Base-by-base conservation (phyloP, 108 stramenopile species). In the Thalassiosira profunda region DNA sequence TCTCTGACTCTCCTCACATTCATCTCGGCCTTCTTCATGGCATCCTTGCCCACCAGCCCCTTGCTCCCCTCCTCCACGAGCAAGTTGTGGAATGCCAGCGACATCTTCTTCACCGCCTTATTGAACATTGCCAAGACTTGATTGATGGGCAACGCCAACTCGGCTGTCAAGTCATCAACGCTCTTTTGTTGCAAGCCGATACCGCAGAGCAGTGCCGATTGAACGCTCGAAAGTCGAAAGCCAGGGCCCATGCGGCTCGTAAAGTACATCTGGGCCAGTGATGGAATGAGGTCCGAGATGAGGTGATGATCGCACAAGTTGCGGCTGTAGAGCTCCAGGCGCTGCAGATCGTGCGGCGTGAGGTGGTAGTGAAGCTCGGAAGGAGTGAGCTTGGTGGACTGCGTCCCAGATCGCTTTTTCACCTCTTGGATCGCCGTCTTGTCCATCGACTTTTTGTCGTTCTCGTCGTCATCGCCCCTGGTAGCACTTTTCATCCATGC, bases 281-380 rank as follows among this genome's bases (percentile, higher is more conserved):
- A 74, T 17, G 98, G 97, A 14, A 99, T 42, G 12, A 99, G 86
- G 76, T 99, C 99, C 0, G 94, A 90, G 37, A 99, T 83, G 23
- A 99, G 70, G 81, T 99, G 99, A 71, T 98, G 96, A 75, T 99
- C 99, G 59, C 97, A 99, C 26, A 99, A 75, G 57, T 99, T 98
- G 33, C 98, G 86, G 24, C 97, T 91, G 78, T 99, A 99, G 11
- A 96, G 70, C 44, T 98, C 97, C n/a, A 99, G 77, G 21, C 99
- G 92, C 53, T 98, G 93, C 49, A 99, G 70, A 77, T 99, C 99
- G 76, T 98, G 97, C 20, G 90, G 89, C 3, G 96, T 97, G 54
- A 98, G 64, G 42, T 87, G 61, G 58, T 86, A 90, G 28, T 82
- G 72, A 14, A 98, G 84, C 75, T 98, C 98, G 11, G 83, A 65